Conservation (phyloP, 179 eudicot species). For the Spinacia oleracea region DNA sequence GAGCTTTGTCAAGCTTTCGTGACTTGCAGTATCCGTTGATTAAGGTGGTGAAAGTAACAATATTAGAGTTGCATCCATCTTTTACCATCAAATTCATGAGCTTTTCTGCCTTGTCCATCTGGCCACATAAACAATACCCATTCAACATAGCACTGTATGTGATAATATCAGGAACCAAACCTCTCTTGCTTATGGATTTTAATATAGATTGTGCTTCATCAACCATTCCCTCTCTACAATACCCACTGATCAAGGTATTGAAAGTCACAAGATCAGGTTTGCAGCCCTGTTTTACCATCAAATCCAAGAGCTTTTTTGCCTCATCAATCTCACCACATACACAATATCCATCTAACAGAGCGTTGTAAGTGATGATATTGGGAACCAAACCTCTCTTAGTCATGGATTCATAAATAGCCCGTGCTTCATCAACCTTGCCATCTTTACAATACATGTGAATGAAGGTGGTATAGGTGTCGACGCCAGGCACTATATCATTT, state of each 20-base stretch:
- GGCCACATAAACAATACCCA: slow-evolving; percentile 9
- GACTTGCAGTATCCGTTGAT: neutral
- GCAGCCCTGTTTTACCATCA: slow-evolving; percentile 32
- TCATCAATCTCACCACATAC: slow-evolving; percentile 25
- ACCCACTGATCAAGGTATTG: slow-evolving; percentile 2
- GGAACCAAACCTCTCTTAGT: neutral
- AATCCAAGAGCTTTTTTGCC: slow-evolving; percentile 24
- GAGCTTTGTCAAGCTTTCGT: neutral
- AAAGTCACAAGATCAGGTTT: slow-evolving; percentile 37
- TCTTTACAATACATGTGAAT: neutral
- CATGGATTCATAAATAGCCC: neutral
- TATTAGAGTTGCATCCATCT: slow-evolving; percentile 31
- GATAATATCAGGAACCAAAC: neutral
- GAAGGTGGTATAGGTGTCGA: neutral
- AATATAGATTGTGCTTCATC: neutral
- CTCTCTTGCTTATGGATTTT: neutral
- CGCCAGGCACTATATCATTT: slow-evolving; percentile 13
- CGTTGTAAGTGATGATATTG: neutral
- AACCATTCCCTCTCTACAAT: neutral
- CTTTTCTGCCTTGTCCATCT: slow-evolving; percentile 5
- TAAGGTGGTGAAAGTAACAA: slow-evolving; percentile 34
- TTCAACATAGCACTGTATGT: neutral
- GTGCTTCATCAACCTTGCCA: neutral
- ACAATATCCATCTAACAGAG: neutral
- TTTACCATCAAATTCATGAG: slow-evolving; percentile 21